Percentiles rank a stretch among this genome's conserved stretches.
phyloP scores from a whole-genome alignment of 1,284 basidiomycete species.

The Cronartium quercuum region DNA sequence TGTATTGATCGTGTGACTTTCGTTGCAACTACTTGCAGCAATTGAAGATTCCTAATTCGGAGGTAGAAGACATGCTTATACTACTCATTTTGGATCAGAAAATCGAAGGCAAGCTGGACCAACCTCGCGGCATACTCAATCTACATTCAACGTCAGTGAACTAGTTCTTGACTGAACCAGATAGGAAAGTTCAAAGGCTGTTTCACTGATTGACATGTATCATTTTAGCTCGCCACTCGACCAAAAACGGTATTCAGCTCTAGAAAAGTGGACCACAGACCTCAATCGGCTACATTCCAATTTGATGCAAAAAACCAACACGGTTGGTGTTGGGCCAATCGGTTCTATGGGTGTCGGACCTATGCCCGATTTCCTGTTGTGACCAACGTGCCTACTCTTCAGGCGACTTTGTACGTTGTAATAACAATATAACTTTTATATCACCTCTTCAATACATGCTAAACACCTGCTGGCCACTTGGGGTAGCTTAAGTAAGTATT shows the following conservation, averaged over 20 bases:
- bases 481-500: too few relatives aligned
- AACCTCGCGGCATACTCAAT: slow-evolving; percentile 84
- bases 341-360: not conserved
- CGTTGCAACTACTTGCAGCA: slow-evolving; percentile 57
- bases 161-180: too few relatives aligned
- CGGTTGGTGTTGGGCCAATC: not conserved
- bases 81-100: slow-evolving; percentile 90
- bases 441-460: too few relatives aligned
- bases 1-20: not conserved
- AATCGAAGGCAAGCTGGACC: slow-evolving; percentile 90
- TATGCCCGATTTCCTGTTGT: not conserved
- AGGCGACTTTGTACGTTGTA: too few relatives aligned
- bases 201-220: slow-evolving; percentile 21
- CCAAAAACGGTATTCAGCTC: slow-evolving; percentile 71
- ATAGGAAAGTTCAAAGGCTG: slow-evolving; percentile 8
- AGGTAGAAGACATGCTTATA: slow-evolving; percentile 88
- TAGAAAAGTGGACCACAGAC: slow-evolving; percentile 72
- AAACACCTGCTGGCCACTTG: too few relatives aligned
- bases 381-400: too few relatives aligned
- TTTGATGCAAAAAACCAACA: slow-evolving; percentile 60
- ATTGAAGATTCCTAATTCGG: slow-evolving; percentile 76
- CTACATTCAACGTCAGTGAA: slow-evolving; percentile 57
- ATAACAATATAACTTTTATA: too few relatives aligned
- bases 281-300: slow-evolving; percentile 65
- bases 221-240: slow-evolving; percentile 67